Evolutionary conservation across 495 filamentous ascomycete genomes (phyloP), one percentile per base, ranked within the genome.

Genomic region (Pyronema domesticum): DNA sequence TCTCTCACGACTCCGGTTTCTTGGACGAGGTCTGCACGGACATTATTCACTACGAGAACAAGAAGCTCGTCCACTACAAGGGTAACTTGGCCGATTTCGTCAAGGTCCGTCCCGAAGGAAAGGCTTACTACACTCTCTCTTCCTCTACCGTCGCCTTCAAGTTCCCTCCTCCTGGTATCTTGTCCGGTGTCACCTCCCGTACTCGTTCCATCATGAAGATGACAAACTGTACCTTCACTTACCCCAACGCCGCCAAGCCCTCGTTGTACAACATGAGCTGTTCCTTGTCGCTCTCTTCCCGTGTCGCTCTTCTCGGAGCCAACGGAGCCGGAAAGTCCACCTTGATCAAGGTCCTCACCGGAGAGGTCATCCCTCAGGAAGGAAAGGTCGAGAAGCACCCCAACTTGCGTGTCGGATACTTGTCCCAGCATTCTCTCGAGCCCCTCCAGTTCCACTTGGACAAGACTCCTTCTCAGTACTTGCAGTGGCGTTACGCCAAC

Each of bases 391-490:
- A 96, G 74, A 96, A 96, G 73, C 93, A 99, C 66, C 93, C 93
- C 62, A 96, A 96, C 66, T 70, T 99, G 49, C 93, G 93, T 74
- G 95, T 99, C 64, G 93, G 93, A 46, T 96, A 96, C 74, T 95
- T 96, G 75, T 95, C 95, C 73, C 93, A 99, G 71, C 93, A 96
- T 67, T 94, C 93, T 15, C 77, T 99, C 9, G 91, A 99, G 74
- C 91, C 96, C 77, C 89, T 99, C 9, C 89, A 96, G 71, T 93
- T 95, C 89, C 91, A 99, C 65, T 76, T 99, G 59, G 91, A 99
- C 68, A 96, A 96, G 78, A 99, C 91, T 3, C 91, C 91, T 7
- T 95, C 89, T 65, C 91, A 99, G 69, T 99, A 99, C 65, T 76
- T 99, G 35, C 89, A 95, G 73, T 99, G 91, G 91, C 86, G 91